phyloP scores from a whole-genome alignment of 352 stramenopile genomes.

The Phytophthora fragariae region DNA sequence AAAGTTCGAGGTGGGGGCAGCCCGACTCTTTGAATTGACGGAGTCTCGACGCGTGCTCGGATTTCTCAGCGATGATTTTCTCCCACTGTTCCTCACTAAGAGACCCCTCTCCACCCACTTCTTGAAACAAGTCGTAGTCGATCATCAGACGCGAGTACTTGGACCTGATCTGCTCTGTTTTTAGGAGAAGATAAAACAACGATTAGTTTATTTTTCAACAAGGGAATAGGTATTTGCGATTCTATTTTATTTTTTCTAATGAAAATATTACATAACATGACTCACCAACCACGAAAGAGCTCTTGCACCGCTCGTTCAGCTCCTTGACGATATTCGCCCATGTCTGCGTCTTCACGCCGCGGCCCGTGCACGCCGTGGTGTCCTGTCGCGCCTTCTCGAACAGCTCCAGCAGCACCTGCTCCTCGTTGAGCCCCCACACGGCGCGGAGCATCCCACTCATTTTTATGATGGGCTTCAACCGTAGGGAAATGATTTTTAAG shows the following conservation, averaged over 20 bases:
- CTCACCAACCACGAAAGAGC: conserved; percentile 39
- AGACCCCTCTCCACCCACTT: conserved; percentile 18
- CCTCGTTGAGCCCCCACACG: conserved; percentile 27
- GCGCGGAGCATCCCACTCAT: conserved; percentile 41
- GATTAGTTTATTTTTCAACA: background rate
- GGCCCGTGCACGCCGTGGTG: conserved; percentile 23
- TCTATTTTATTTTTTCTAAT: background rate
- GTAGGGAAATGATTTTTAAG: conserved; percentile 16
- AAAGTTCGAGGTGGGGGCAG: conserved; percentile 36
- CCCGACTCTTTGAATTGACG: conserved; percentile 42
- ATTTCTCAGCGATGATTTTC: conserved; percentile 21
- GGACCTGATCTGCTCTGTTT: conserved; percentile 47
- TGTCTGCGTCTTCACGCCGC: conserved; percentile 26
- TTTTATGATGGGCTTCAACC: conserved; percentile 15
- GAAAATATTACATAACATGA: background rate
- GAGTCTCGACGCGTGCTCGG: conserved; percentile 32
- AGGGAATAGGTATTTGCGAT: background rate
- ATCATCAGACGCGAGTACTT: conserved; percentile 44
- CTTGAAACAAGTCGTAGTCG: conserved; percentile 44
- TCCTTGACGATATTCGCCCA: conserved; percentile 37
- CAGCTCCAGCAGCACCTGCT: conserved; percentile 43
- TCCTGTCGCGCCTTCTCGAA: conserved; percentile 46
- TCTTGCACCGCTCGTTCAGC: conserved; percentile 36
- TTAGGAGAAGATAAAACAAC: conserved; percentile 1
- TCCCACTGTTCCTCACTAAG: conserved; percentile 33